A percentile compares a stretch with the other conserved stretches of the same genome.
These are phyloP conservation scores for Pleomassaria siparia DNA, from an alignment of 2,329 filamentous ascomycete species.

Conservation along the genomic window DNA sequence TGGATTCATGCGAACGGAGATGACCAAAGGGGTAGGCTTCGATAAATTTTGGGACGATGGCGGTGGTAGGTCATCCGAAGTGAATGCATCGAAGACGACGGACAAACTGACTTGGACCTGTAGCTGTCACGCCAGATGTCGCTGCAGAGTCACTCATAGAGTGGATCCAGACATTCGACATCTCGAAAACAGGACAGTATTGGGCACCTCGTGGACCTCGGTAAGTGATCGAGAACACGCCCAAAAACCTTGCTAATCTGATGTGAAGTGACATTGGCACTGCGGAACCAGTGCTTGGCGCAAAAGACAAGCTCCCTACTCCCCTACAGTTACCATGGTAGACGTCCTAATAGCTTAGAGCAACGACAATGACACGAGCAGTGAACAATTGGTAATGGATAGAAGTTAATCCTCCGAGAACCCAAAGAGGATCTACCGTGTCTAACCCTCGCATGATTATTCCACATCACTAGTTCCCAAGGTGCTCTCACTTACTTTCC, in stretches of 20 bases:
- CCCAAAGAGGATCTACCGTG: neutral
- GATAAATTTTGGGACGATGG: constrained; percentile 73
- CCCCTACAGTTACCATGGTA: constrained; percentile 70
- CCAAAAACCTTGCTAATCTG: neutral
- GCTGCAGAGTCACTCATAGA: constrained; percentile 64
- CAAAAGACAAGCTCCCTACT: constrained; percentile 57
- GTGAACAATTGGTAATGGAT: neutral
- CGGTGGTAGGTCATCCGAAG: constrained; percentile 51
- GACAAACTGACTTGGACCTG: neutral
- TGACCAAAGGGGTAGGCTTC: constrained; percentile 72
- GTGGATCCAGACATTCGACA: constrained; percentile 64
- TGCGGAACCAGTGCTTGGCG: constrained; percentile 63
- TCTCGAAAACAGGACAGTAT: constrained; percentile 68
- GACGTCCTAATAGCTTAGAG: neutral
- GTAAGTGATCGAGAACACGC: constrained; percentile 48
- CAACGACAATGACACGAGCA: neutral
- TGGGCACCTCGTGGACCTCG: constrained; percentile 71
- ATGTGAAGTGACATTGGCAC: constrained; percentile 66
- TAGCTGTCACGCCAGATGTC: constrained; percentile 67
- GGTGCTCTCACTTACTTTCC: constrained; percentile 4
- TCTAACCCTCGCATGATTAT: neutral
- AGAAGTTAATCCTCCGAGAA: neutral
- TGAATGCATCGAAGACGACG: neutral
- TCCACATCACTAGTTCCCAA: neutral
- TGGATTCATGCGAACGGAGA: constrained; percentile 73